These are phyloP conservation scores for Prillingera fragicola DNA, from an alignment of 1,284 basidiomycete species.

Conservation along the genomic window DNA sequence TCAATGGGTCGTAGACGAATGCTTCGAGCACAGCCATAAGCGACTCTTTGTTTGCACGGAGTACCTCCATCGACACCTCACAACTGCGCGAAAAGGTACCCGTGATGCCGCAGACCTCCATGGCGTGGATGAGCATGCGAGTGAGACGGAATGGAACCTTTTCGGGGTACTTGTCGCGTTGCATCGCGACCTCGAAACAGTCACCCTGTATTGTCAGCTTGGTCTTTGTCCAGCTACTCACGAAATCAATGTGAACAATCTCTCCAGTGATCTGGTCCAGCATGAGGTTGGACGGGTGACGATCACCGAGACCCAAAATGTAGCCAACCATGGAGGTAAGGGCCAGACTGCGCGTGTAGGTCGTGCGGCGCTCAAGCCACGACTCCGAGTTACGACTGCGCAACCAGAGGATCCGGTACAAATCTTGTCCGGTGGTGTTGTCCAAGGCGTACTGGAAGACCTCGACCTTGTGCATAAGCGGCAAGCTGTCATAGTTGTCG, in stretches of 20 bases:
- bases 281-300: constrained; percentile 94
- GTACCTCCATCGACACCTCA: constrained; percentile 94
- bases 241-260: constrained; percentile 94
- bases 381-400: constrained; percentile 93
- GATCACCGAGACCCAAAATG: constrained; percentile 95
- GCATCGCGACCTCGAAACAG: constrained; percentile 91
- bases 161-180: constrained; percentile 97
- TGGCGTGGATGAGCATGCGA: constrained; percentile 96
- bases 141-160: constrained; percentile 98
- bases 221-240: constrained; percentile 19
- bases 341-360: constrained; percentile 90
- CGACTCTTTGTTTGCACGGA: constrained; percentile 95
- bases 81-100: constrained; percentile 94
- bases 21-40: constrained; percentile 95
- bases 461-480: constrained; percentile 94
- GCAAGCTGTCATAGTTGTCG: constrained; percentile 86
- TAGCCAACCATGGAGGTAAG: constrained; percentile 97
- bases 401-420: constrained; percentile 97
- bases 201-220: constrained; percentile 55
- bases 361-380: constrained; percentile 95
- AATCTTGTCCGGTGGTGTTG: constrained; percentile 96
- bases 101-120: constrained; percentile 99
- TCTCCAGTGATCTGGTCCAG: constrained; percentile 90
- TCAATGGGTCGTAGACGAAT: constrained; percentile 58
- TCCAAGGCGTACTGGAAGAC: constrained; percentile 99